Percentiles rank a stretch among this genome's conserved stretches.
These are phyloP conservation scores for Ogataea salicorniae DNA, from an alignment of 805 yeast genomes.

Conservation along the genomic window DNA sequence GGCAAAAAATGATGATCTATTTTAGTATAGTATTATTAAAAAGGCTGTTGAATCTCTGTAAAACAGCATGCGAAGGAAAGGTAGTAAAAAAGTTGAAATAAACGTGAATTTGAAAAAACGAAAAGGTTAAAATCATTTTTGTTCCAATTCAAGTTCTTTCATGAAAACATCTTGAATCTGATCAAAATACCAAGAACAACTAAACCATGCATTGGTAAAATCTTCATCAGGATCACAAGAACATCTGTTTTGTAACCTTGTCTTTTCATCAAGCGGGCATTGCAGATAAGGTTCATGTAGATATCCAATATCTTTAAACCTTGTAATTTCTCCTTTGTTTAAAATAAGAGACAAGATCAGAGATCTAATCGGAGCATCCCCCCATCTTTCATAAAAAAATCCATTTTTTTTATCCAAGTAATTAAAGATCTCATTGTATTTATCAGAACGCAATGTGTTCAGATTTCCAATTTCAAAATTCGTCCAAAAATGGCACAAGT, in stretches of 20 bases:
- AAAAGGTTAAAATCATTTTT: neutral
- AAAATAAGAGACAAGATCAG: constrained; percentile 61
- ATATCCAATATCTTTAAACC: constrained; percentile 77
- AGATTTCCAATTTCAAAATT: constrained; percentile 57
- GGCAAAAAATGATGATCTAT: neutral
- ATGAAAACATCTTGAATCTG: neutral
- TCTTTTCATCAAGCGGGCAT: constrained; percentile 66
- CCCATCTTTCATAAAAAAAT: constrained; percentile 66
- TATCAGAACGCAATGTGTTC: constrained; percentile 52
- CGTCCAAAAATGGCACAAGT: constrained; percentile 82
- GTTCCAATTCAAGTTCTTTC: neutral
- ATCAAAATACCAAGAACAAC: constrained; percentile 33
- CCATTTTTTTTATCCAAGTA: constrained; percentile 57
- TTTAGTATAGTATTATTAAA: neutral
- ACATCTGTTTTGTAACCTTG: constrained; percentile 54
- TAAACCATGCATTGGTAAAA: constrained; percentile 51
- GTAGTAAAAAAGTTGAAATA: neutral
- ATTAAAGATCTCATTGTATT: constrained; percentile 51
- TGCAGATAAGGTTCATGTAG: constrained; percentile 71
- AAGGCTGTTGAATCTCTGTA: neutral
- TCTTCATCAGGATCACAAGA: constrained; percentile 65
- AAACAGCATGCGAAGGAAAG: neutral
- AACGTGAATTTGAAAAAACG: neutral
- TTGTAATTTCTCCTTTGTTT: constrained; percentile 65
- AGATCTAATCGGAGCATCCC: constrained; percentile 82